Conservation (phyloP, 2,329 filamentous ascomycete genomes). For the Cyphellophora europaea region DNA sequence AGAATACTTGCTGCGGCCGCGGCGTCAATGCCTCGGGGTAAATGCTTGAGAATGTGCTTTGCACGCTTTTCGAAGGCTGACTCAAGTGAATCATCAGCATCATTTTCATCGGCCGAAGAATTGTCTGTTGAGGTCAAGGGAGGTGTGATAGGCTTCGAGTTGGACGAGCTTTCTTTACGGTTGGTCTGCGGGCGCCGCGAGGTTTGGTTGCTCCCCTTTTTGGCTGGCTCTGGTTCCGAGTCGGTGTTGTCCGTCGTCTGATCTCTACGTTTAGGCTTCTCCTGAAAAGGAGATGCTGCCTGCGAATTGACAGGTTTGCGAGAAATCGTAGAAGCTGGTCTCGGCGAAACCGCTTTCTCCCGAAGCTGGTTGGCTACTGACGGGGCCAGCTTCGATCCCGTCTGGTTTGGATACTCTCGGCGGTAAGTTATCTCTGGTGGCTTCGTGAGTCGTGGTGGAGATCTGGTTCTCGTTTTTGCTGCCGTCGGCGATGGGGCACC, state of each 20-base stretch:
- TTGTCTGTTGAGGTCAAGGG: constrained; percentile 37
- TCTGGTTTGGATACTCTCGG: neutral
- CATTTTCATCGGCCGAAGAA: constrained; percentile 33
- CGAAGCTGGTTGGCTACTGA: constrained; percentile 4
- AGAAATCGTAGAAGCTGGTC: too few relatives aligned
- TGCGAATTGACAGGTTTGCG: too few relatives aligned
- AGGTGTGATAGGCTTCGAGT: constrained; percentile 33
- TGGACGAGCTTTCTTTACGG: constrained; percentile 22
- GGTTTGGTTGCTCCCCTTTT: too few relatives aligned
- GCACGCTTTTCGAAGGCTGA: constrained; percentile 48
- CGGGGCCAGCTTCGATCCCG: constrained; percentile 1
- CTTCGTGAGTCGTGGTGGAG: constrained; percentile 11
- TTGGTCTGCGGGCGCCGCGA: constrained; percentile 13
- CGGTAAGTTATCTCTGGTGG: constrained; percentile 9
- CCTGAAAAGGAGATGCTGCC: too few relatives aligned
- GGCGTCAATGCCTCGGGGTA: constrained; percentile 75
- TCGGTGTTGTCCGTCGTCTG: too few relatives aligned
- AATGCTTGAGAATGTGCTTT: constrained; percentile 58
- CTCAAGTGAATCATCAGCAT: constrained; percentile 36
- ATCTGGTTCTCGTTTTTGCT: constrained; percentile 9
- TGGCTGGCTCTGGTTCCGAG: too few relatives aligned
- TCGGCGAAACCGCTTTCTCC: neutral
- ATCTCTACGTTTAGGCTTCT: too few relatives aligned
- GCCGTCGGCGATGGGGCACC: constrained; percentile 3
- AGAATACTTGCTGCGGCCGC: constrained; percentile 81